phyloP scores from a whole-genome alignment of 148 eudicot species.

The Rhododendron mucronatum region DNA sequence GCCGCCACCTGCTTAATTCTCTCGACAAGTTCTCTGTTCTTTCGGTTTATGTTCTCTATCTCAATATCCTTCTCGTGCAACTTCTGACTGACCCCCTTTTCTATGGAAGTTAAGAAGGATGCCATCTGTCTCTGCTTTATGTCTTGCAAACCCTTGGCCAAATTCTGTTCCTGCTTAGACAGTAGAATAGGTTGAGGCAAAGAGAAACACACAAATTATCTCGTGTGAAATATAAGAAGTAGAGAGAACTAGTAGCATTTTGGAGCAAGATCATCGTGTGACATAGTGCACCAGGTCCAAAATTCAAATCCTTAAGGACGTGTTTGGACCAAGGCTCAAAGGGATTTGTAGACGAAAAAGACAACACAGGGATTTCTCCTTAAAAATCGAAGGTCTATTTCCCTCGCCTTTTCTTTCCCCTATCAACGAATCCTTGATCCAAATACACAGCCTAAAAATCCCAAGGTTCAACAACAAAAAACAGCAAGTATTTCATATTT shows the following conservation, averaged over 20 bases:
- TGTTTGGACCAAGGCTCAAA: not conserved
- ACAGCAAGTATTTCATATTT: not conserved
- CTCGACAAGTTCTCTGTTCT: conserved; percentile 73
- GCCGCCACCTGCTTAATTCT: conserved; percentile 67
- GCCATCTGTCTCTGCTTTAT: conserved; percentile 73
- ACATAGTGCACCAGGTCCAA: not conserved
- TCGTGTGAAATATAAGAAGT: not conserved
- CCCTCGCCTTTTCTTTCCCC: not conserved
- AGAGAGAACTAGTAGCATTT: not conserved
- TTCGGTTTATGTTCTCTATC: conserved; percentile 71
- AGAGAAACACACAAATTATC: not conserved
- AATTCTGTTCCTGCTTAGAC: conserved; percentile 60
- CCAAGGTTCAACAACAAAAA: not conserved
- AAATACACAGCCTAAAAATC: not conserved
- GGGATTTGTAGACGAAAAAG: not conserved
- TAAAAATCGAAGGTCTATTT: not conserved
- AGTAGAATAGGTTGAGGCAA: not conserved
- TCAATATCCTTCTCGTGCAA: conserved; percentile 66
- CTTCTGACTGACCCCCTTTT: conserved; percentile 62
- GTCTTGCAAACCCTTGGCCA: conserved; percentile 65
- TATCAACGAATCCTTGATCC: not conserved
- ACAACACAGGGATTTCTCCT: not conserved
- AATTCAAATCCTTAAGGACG: not conserved
- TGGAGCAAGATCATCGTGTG: not conserved
- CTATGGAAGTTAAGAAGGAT: conserved; percentile 55